phyloP scores from a whole-genome alignment of 2,329 filamentous ascomycete species.

The Botrytis fabae region DNA sequence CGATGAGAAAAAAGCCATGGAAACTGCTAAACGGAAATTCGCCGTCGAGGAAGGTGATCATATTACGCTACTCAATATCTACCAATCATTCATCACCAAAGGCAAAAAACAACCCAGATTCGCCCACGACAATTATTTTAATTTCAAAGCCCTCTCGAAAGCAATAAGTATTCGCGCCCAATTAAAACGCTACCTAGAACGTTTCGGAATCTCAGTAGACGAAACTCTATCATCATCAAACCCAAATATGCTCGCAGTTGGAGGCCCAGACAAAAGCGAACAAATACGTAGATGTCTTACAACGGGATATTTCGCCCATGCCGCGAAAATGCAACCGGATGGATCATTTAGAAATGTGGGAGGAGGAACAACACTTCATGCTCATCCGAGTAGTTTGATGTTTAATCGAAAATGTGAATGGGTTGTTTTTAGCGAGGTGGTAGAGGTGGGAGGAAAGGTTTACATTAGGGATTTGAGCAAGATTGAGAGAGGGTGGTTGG shows the following conservation, averaged over 20 bases:
- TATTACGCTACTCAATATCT: conserved; percentile 89
- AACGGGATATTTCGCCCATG: conserved; percentile 88
- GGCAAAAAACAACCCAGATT: conserved; percentile 83
- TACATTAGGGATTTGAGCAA: conserved; percentile 92
- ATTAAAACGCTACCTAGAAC: conserved; percentile 81
- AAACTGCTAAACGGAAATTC: conserved; percentile 76
- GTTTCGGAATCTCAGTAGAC: conserved; percentile 72
- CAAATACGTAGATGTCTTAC: conserved; percentile 83
- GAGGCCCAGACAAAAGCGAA: conserved; percentile 58
- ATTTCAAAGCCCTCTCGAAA: conserved; percentile 78
- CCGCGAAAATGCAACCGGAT: conserved; percentile 90
- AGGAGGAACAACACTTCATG: conserved; percentile 74
- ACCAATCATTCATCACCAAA: conserved; percentile 79
- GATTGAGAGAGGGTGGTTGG: conserved; percentile 88
- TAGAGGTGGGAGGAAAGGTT: conserved; percentile 85
- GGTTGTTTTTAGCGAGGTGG: conserved; percentile 92
- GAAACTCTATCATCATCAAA: conserved; percentile 54
- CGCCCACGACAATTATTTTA: conserved; percentile 83
- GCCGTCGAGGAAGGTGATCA: conserved; percentile 94
- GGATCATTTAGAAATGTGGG: conserved; percentile 86
- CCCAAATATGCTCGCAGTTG: conserved; percentile 42
- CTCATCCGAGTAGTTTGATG: conserved; percentile 89
- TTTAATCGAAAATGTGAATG: conserved; percentile 96
- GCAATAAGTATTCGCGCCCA: conserved; percentile 87
- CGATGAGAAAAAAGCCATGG: conserved; percentile 71